phyloP scores from a whole-genome alignment of 805 yeast species.

The Cyberlindnera amylophila region DNA sequence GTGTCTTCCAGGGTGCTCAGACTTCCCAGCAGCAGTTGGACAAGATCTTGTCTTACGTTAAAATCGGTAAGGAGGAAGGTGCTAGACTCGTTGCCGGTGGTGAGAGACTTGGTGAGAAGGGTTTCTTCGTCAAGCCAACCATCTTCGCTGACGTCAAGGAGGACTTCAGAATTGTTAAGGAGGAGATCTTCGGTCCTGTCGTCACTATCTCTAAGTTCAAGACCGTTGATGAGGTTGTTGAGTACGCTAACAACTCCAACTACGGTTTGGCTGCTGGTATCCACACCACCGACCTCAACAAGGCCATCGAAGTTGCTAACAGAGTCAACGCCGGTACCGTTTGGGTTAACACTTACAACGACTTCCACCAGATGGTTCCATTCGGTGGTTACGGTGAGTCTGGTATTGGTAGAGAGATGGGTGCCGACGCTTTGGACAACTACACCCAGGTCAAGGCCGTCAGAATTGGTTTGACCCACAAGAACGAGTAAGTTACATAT shows the following conservation, averaged over 20 bases:
- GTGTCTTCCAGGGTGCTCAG: slow-evolving; percentile 87
- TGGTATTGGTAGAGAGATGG: slow-evolving; percentile 93
- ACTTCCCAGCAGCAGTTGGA: slow-evolving; percentile 76
- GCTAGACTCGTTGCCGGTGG: slow-evolving; percentile 75
- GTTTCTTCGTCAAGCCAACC: slow-evolving; percentile 71
- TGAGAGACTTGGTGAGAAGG: slow-evolving; percentile 54
- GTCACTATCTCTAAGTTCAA: slow-evolving; percentile 78
- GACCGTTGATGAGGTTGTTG: slow-evolving; percentile 77
- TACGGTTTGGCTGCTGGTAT: slow-evolving; percentile 93
- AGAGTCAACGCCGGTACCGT: slow-evolving; percentile 83
- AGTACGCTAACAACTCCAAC: slow-evolving; percentile 70
- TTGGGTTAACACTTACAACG: slow-evolving; percentile 90
- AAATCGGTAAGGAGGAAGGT: slow-evolving; percentile 78
- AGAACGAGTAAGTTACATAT: slow-evolving; percentile 11
- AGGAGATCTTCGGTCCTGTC: slow-evolving; percentile 90
- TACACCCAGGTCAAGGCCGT: slow-evolving; percentile 88
- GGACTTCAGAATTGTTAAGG: slow-evolving; percentile 64
- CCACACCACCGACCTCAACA: slow-evolving; percentile 71
- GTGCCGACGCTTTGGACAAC: slow-evolving; percentile 78
- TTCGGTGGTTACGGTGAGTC: slow-evolving; percentile 91
- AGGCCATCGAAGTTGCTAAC: slow-evolving; percentile 71
- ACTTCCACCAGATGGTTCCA: slow-evolving; percentile 82
- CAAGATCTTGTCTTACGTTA: slow-evolving; percentile 72
- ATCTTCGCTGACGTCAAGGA: slow-evolving; percentile 68
- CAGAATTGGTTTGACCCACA: slow-evolving; percentile 35